A percentile compares a stretch with the other conserved stretches of the same genome.
Evolutionary conservation across 1,139 yeast species (phyloP).

Genomic region (Magnusiomyces fungicola): DNA sequence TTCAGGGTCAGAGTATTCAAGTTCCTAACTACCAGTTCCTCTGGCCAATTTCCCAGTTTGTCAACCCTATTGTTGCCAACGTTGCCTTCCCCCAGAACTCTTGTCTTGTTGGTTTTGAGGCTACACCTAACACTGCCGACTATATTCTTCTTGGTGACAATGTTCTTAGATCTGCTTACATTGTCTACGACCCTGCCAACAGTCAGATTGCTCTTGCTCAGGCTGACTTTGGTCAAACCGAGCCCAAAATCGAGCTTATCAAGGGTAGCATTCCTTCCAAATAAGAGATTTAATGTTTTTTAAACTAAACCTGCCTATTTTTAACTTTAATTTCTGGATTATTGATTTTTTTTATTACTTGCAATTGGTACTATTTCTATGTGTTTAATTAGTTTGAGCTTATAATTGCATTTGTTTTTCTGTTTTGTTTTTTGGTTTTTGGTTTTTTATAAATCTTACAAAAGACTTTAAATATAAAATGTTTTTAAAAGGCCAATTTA

Average conservation of each 20-base stretch:
- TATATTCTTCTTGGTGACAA: constrained; percentile 42
- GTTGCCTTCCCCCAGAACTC: constrained; percentile 34
- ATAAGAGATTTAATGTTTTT: not conserved
- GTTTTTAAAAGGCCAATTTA: no score
- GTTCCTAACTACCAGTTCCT: constrained; percentile 43
- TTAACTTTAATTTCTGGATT: no score
- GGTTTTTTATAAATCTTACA: no score
- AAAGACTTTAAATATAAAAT: no score
- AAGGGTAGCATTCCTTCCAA: constrained; percentile 21
- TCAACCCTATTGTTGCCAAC: constrained; percentile 26
- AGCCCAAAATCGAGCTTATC: constrained; percentile 29
- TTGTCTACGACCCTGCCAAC: constrained; percentile 49
- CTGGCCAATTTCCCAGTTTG: constrained; percentile 33
- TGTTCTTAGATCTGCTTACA: constrained; percentile 45
- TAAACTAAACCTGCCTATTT: no score
- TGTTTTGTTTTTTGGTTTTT: no score
- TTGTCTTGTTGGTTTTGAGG: constrained; percentile 33
- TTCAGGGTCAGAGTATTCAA: constrained; percentile 40
- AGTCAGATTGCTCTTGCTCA: constrained; percentile 47
- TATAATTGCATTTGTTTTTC: no score
- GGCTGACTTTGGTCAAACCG: constrained; percentile 29
- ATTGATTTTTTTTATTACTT: no score
- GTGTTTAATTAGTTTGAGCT: no score
- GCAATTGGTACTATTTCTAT: no score
- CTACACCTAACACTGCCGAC: constrained; percentile 26